phyloP scores from a whole-genome alignment of 164 flowering plant species.

The Cinnamomum chago region DNA sequence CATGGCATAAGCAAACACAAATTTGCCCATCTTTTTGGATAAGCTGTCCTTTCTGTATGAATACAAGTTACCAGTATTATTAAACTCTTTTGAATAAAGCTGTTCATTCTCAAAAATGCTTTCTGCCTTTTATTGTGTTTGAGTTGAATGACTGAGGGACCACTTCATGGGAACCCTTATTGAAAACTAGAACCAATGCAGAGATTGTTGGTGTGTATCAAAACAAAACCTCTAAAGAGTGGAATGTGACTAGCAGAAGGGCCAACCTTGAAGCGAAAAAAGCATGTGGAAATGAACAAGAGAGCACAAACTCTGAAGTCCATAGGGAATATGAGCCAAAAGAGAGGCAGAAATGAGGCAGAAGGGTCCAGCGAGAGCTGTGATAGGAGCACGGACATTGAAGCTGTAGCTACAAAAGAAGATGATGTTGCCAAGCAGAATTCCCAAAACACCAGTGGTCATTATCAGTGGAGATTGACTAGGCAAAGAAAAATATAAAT shows the following conservation, averaged over 20 bases:
- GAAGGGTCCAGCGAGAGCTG: neutral
- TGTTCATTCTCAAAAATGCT: neutral
- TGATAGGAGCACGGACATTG: neutral
- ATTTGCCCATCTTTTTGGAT: too few relatives aligned
- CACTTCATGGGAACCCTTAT: neutral
- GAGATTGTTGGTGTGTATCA: neutral
- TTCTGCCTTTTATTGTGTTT: neutral
- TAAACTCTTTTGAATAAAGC: neutral
- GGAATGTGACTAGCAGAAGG: neutral
- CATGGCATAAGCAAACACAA: too few relatives aligned
- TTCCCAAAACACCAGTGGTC: neutral
- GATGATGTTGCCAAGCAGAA: neutral
- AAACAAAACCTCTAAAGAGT: neutral
- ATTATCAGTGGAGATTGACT: too few relatives aligned
- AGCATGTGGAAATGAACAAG: neutral
- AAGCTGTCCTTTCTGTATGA: too few relatives aligned
- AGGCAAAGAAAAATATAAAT: too few relatives aligned
- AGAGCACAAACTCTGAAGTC: neutral
- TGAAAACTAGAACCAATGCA: neutral
- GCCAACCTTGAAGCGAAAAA: neutral
- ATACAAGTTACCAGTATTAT: too few relatives aligned
- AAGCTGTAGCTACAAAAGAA: neutral
- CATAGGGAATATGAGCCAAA: neutral
- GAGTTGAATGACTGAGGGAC: neutral
- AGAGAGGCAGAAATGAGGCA: neutral